Evolutionary conservation across 768 basidiomycete species (phyloP).

Genomic region (Amylocystis lapponica): DNA sequence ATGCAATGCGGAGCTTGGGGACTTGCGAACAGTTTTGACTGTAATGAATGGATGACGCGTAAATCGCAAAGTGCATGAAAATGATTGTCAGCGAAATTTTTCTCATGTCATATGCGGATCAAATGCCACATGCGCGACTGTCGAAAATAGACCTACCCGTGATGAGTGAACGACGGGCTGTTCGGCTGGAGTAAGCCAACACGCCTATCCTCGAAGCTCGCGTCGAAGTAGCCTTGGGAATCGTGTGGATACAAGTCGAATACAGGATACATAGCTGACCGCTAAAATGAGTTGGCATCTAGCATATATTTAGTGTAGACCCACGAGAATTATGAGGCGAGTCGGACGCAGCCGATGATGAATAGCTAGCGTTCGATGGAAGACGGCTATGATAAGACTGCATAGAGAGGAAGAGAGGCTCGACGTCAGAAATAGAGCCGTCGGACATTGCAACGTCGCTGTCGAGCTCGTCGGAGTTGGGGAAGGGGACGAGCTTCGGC

Average conservation of each 20-base stretch:
- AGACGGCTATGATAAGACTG: conserved; percentile 55
- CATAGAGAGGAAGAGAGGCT: conserved; percentile 43
- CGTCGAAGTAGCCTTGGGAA: conserved; percentile 33
- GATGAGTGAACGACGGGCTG: conserved; percentile 49
- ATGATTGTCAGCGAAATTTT: conserved; percentile 1
- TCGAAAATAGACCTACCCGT: conserved; percentile 49
- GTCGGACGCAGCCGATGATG: conserved; percentile 29
- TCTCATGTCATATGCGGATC: not conserved
- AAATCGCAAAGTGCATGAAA: conserved; percentile 8
- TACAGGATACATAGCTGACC: conserved; percentile 45
- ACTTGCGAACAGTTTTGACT: conserved; percentile 73
- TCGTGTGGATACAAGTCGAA: conserved; percentile 59
- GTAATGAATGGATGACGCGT: conserved; percentile 4
- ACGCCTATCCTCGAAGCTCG: conserved; percentile 30
- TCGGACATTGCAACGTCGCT: conserved; percentile 68
- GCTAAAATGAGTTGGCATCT: conserved; percentile 1
- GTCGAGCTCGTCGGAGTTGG: conserved; percentile 51
- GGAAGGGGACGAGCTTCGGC: conserved; percentile 71
- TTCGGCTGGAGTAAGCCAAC: conserved; percentile 68
- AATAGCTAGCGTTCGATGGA: conserved; percentile 56
- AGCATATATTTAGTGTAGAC: conserved; percentile 5
- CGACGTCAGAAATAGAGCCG: conserved; percentile 46
- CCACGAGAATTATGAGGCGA: conserved; percentile 20
- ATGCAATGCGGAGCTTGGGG: conserved; percentile 77
- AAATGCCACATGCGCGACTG: not conserved